Evolutionary conservation across 192 early-diverging fungal genomes (phyloP).

Genomic region (Backusella liffmaniae): DNA sequence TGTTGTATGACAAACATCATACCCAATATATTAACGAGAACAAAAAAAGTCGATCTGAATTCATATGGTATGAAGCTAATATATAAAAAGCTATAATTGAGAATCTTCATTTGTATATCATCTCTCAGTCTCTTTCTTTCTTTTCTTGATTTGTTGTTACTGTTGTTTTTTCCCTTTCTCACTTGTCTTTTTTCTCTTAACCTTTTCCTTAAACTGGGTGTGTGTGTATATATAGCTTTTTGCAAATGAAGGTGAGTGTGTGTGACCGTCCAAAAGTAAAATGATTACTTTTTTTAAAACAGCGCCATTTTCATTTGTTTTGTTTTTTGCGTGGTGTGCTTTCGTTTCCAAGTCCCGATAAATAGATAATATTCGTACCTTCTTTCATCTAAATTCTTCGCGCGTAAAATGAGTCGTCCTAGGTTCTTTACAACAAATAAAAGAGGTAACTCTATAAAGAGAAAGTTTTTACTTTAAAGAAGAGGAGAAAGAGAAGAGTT

Average conservation of each 20-base stretch:
- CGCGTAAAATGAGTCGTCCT: slow-evolving; percentile 38
- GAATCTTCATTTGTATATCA: too few species aligned
- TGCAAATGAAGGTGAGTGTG: not conserved
- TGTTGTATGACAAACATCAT: not conserved
- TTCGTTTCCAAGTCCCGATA: slow-evolving; percentile 2
- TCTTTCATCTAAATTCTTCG: not conserved
- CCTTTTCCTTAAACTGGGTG: not conserved
- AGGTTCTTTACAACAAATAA: slow-evolving; percentile 77
- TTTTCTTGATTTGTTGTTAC: not conserved
- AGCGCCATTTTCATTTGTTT: not conserved
- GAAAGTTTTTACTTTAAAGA: not conserved
- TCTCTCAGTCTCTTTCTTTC: not conserved
- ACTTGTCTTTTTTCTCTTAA: not conserved
- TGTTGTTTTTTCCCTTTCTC: not conserved
- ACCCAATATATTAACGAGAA: slow-evolving; percentile 3
- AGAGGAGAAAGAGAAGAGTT: not conserved
- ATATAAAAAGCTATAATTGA: not conserved
- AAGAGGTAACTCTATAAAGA: slow-evolving; percentile 53
- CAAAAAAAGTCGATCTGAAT: not conserved
- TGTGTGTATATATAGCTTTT: not conserved
- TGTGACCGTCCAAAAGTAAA: not conserved
- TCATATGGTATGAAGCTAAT: not conserved
- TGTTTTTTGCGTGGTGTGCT: not conserved
- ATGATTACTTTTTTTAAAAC: not conserved
- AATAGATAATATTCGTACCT: not conserved